Conservation (phyloP, 2,329 filamentous ascomycete genomes). For the Leptographium wingfieldii region DNA sequence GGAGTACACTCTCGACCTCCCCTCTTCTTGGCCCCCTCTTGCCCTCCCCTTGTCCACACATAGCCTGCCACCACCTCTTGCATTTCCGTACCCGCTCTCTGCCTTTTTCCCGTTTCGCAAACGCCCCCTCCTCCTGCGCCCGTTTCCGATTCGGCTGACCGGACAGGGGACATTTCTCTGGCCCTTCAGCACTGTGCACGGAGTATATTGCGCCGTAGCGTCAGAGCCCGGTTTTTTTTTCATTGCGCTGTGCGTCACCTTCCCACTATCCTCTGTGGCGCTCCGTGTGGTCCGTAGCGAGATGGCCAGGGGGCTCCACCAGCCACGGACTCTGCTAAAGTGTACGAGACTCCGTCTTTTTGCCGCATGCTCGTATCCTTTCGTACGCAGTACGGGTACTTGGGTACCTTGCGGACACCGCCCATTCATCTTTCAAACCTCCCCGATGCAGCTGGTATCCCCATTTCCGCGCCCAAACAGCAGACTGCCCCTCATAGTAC, state of each 20-base stretch:
- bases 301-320: neutral
- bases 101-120: neutral
- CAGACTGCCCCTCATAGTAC: neutral
- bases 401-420: neutral
- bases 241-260: neutral
- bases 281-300: neutral
- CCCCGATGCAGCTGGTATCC: neutral
- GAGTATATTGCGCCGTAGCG: neutral
- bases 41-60: too few relatives aligned
- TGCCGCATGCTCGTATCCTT: neutral
- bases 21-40: neutral
- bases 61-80: neutral
- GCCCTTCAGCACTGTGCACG: neutral
- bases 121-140: neutral
- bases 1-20: neutral
- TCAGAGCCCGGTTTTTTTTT: neutral
- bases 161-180: neutral
- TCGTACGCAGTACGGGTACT: too few relatives aligned
- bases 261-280: neutral
- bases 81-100: neutral
- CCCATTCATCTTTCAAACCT: neutral
- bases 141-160: neutral
- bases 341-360: neutral
- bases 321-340: neutral
- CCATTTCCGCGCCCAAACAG: neutral